Evolutionary conservation across 2,329 filamentous ascomycete genomes (phyloP).

Genomic region (Colletotrichum sp.): DNA sequence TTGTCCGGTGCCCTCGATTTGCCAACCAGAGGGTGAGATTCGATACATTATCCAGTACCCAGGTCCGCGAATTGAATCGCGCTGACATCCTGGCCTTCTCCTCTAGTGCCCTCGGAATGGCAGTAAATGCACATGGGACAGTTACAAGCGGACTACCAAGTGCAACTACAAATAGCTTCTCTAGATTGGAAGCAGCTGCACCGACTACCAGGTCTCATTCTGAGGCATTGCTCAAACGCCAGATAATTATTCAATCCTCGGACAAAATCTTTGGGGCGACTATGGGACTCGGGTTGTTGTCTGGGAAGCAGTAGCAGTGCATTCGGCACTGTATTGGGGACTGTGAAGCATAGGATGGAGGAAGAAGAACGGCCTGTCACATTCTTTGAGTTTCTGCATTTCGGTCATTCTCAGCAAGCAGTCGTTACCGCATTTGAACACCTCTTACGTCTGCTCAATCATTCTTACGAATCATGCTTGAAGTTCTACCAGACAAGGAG

Average conservation of each 20-base stretch:
- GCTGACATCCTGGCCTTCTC: rapidly evolving
- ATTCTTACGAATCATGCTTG: rapidly evolving
- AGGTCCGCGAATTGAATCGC: rapidly evolving
- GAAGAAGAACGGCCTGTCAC: rapidly evolving
- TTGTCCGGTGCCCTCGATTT: neutral
- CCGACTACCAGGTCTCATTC: too few relatives aligned
- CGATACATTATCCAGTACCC: rapidly evolving
- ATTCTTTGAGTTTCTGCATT: neutral
- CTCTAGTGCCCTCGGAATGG: neutral
- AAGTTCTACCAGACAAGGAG: neutral
- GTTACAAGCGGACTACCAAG: neutral
- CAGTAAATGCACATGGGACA: neutral
- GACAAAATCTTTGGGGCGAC: too few relatives aligned
- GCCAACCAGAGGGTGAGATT: neutral
- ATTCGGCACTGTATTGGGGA: rapidly evolving
- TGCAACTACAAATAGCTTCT: neutral
- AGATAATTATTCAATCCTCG: too few relatives aligned
- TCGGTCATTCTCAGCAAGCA: rapidly evolving
- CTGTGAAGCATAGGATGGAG: rapidly evolving
- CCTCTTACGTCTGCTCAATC: neutral
- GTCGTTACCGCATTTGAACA: neutral
- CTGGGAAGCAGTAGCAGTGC: neutral
- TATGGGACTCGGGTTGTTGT: too few relatives aligned
- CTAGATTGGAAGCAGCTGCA: neutral
- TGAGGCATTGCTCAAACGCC: too few relatives aligned